These are phyloP conservation scores for sunflower (Helianthus annuus) DNA, from an alignment of 129 eudicot genomes.

Conservation along the genomic window HanXRQr2.0-SUNRISE NC_035436.2:56573763-56574262, in stretches of 20 bases:
- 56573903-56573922: slow-evolving; percentile 44
- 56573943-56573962: slow-evolving; percentile 48
- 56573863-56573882: slow-evolving; percentile 45
- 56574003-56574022: slow-evolving; percentile 57
- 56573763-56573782: slow-evolving; percentile 48
- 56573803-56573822: slow-evolving; percentile 41
- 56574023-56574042: slow-evolving; percentile 59
- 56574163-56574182: slow-evolving; percentile 60
- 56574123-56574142: slow-evolving; percentile 40
- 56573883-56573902: slow-evolving; percentile 49
- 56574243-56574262: slow-evolving; percentile 48
- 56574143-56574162: slow-evolving; percentile 73
- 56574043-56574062: slow-evolving; percentile 28
- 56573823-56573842: slow-evolving; percentile 40
- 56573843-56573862: slow-evolving; percentile 59
- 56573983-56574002: slow-evolving; percentile 43
- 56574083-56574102: slow-evolving; percentile 62
- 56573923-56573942: slow-evolving; percentile 49
- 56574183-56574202: slow-evolving; percentile 48
- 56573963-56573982: slow-evolving; percentile 47
- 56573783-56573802: slow-evolving; percentile 63
- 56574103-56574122: slow-evolving; percentile 51
- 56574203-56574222: slow-evolving; percentile 69
- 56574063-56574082: slow-evolving; percentile 67
- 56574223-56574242: slow-evolving; percentile 45